Evolutionary conservation across 2,329 filamentous ascomycete genomes (phyloP), one percentile per base, ranked within the genome.

Genomic region (Ciborinia camelliae): DNA sequence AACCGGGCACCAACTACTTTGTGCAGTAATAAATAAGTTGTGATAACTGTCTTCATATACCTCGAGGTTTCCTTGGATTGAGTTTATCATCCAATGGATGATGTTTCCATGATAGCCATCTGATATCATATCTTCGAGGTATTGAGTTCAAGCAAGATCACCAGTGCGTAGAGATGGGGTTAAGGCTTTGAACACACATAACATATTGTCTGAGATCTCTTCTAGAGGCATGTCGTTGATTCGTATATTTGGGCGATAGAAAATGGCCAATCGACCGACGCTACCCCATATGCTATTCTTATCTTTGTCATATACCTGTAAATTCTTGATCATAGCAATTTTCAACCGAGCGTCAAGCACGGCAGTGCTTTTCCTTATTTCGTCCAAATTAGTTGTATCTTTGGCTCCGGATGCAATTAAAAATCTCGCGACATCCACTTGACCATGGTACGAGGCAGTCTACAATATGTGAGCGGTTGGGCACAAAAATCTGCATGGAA

Each of bases 81-180:
- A 12, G 8, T 35, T 7, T 54, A 62, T 55, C 14, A 55, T 3
- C 37, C 35, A 62, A 23, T 62, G 50, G 14, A 62, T 62, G 26
- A 62, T 23, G 9, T 15, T 62, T 14, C 60, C 50, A 9, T 3
- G 7, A 20, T 45, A 39, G 7, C 28, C 48, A 1, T 14, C 4
- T 12, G 14, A 28, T 32, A 54, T 12, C n/a, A 62, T 43, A 4
- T n/a, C 20, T 6, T 7, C 20, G 41, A 54, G 60, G n/a, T 32
- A 54, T 7, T 4, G 1, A 3, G 7, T 7, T 1, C 9, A n/a
- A 32, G 50, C 7, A 32, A 2, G 1, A 12, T 45, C 30, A 26
- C 15, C 37, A 2, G 48, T 32, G 28, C 47, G 20, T 30, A 62
- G 8, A 45, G 48, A 62, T 23, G 50, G 60, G 15, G 2, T 15